Evolutionary conservation across 495 filamentous ascomycete species (phyloP), one percentile per base, ranked within the genome.

Genomic region (Talaromyces adpressus): DNA sequence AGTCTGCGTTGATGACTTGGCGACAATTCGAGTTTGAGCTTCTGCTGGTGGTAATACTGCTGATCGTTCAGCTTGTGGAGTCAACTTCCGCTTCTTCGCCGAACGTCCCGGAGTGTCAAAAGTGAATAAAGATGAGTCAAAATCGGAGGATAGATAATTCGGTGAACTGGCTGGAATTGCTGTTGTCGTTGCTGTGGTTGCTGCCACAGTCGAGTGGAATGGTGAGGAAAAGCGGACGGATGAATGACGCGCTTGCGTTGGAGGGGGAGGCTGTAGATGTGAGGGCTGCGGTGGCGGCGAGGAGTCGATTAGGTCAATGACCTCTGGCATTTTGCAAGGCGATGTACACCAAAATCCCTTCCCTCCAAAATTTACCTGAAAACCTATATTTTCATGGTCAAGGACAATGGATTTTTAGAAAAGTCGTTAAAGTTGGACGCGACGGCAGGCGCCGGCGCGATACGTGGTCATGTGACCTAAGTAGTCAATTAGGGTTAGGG

Each of bases 121-220:
- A n/a, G 65, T 61, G 45, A 76, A 76, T 18, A 69, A 41, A 22
- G 72, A 68, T 39, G 67, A 53, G 61, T 84, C 81, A 62, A 82
- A 75, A 23, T 85, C 81, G 63, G 86, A 82, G 0, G 81, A 84
- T 12, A 81, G 69, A 59, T 84, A 71, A 32, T 51, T 57, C 18
- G 59, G 59, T 20, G 53, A 62, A 29, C 59, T 52, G 2, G 34
- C 27, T 51, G 39, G 49, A 2, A 45, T 29, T 47, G 32, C 20
- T 4, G 27, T 6, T 22, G 23, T 49, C 12, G 25, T 2, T 22
- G 23, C 27, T 6, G 52, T 0, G 61, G n/a, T 3, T 23, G 57
- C 57, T 60, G 23, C 27, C 14, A 25, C 14, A 27, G 22, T 5
- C 11, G 52, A 6, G 52, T 56, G 20, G 14, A 22, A 25, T 56